Conservation (phyloP, 345 rosid species). For the Acer yangbiense region DNA sequence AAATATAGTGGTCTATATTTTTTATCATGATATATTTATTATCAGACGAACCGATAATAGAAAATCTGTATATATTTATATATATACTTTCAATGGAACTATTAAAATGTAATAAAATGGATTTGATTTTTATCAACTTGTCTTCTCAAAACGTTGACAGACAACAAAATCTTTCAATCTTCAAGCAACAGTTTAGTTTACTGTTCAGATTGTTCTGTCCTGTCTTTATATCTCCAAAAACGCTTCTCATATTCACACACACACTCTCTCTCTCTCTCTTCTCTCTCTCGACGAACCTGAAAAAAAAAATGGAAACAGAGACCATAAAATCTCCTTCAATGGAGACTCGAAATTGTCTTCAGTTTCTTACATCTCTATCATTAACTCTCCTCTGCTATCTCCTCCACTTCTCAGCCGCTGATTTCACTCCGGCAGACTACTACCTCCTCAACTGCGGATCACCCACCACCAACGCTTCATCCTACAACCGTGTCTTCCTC, state of each 20-base stretch:
- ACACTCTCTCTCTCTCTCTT: too few relatives aligned
- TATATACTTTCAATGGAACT: too few relatives aligned
- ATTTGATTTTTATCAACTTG: too few relatives aligned
- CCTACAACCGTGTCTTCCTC: slow-evolving; percentile 59
- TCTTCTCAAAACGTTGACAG: too few relatives aligned
- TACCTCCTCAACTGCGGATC: slow-evolving; percentile 88
- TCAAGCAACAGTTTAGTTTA: not conserved
- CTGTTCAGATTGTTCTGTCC: not conserved
- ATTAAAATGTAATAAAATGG: too few relatives aligned
- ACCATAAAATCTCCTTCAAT: slow-evolving; percentile 23
- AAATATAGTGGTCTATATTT: too few relatives aligned
- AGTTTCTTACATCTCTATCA: slow-evolving; percentile 22
- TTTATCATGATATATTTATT: too few relatives aligned
- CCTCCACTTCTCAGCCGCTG: slow-evolving; percentile 26
- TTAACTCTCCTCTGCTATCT: slow-evolving; percentile 30
- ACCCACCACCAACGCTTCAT: slow-evolving; percentile 42
- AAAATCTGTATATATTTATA: too few relatives aligned
- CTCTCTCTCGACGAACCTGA: not conserved
- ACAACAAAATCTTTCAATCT: too few relatives aligned
- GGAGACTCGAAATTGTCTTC: slow-evolving; percentile 30
- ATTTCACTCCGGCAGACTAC: slow-evolving; percentile 70
- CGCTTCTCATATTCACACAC: not conserved
- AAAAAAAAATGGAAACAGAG: not conserved
- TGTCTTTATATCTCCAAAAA: not conserved
- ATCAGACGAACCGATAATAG: too few relatives aligned